Percentiles rank a stretch among this genome's conserved stretches.
Conservation (phyloP, 352 stramenopile genomes). For the Phytopythium delawarense region DNA sequence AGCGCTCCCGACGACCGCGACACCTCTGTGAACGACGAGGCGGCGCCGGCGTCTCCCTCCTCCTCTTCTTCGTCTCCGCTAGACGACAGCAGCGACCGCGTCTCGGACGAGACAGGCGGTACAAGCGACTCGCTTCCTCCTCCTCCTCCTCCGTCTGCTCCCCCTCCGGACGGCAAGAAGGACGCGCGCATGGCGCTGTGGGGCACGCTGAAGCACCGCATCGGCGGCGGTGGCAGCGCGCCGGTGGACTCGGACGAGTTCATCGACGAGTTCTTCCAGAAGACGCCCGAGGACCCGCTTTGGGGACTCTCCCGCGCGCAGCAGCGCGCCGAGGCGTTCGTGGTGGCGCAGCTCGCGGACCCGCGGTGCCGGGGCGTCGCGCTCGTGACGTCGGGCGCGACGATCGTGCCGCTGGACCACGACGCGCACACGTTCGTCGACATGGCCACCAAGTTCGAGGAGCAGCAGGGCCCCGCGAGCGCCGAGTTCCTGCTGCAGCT, state of each 20-base stretch:
- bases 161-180: slow-evolving; percentile 4
- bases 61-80: background rate
- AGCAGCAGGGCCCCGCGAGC: slow-evolving; percentile 71
- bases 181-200: slow-evolving; percentile 59
- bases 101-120: background rate
- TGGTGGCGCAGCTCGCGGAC: slow-evolving; percentile 45
- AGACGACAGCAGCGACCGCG: background rate
- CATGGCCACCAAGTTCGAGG: slow-evolving; percentile 60
- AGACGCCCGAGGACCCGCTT: slow-evolving; percentile 53
- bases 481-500: slow-evolving; percentile 77
- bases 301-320: slow-evolving; percentile 48
- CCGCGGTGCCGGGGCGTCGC: slow-evolving; percentile 59
- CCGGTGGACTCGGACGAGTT: slow-evolving; percentile 67
- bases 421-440: slow-evolving; percentile 72
- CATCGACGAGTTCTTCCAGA: slow-evolving; percentile 77
- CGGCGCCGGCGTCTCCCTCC: background rate
- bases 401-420: slow-evolving; percentile 69
- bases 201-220: slow-evolving; percentile 74
- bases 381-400: slow-evolving; percentile 77
- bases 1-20: background rate
- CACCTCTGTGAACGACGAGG: background rate
- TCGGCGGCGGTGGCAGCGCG: slow-evolving; percentile 43
- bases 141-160: slow-evolving; percentile 4
- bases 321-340: slow-evolving; percentile 46
- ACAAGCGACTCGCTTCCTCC: background rate